Conservation (phyloP, 2,329 filamentous ascomycete species). For the Microcera coccophila region DNA sequence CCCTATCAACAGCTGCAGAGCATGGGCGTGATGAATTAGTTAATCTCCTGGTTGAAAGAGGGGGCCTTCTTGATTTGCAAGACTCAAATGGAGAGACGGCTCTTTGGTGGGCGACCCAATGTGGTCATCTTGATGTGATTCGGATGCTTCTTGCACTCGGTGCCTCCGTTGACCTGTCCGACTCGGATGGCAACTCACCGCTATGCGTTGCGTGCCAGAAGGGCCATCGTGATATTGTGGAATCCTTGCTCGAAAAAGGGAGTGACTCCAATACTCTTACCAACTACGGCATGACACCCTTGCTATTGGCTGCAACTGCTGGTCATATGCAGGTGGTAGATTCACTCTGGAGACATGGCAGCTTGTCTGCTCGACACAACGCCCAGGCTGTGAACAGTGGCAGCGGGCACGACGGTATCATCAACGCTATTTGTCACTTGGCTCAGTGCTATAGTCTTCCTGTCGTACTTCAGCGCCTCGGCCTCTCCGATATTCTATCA, state of each 20-base stretch:
- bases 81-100: constrained; percentile 6
- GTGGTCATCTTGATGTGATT: constrained; percentile 1
- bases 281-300: constrained; percentile 2
- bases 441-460: no score
- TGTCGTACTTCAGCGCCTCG: no score
- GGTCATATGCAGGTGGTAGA: not conserved
- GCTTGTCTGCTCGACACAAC: no score
- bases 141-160: not conserved
- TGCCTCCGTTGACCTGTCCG: not conserved
- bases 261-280: constrained; percentile 1
- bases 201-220: not conserved
- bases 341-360: not conserved
- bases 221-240: not conserved
- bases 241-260: not conserved
- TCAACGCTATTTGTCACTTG: no score
- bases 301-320: constrained; percentile 1
- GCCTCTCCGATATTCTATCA: no score
- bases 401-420: no score
- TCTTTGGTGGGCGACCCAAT: constrained; percentile 7
- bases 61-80: not conserved
- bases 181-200: not conserved
- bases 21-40: not conserved
- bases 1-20: constrained; percentile 4
- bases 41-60: constrained; percentile 1
- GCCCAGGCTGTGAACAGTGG: no score